Evolutionary conservation across 1,139 yeast species (phyloP), one percentile per base, ranked within the genome.

Genomic region (Yamadazyma triangularis): DNA sequence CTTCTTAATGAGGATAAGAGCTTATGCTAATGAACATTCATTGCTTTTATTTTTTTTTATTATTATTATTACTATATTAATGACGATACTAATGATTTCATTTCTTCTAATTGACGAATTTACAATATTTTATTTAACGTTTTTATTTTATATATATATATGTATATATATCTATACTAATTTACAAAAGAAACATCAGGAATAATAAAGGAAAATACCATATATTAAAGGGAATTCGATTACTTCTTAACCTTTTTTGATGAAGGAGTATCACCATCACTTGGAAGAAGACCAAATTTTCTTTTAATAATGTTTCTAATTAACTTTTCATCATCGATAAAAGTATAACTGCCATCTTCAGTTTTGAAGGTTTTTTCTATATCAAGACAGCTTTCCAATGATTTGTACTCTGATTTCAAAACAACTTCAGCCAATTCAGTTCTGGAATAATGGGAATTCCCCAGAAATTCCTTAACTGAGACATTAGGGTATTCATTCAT

Each of bases 291-390:
- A 18, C 53, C 60, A 8, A 51, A 32, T 38, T 73, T 72, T 44
- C 78, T 66, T 47, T 79, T 80, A 33, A 72, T 41, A 13, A 80
- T 67, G 43, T 77, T 79, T 34, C 73, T 63, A 28, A 77, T 51
- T 29, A 80, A 53, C 48, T 78, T 79, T 1, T 61, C 72, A 52
- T 80, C 88, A 8, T 69, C 73, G 24, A 81, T 70, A 21, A 71
- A 42, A 29, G 52, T 57, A 38, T 59, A 70, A 3, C 40, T 38
- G 2, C 31, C 45, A 22, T 50, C 50, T 1, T 48, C 50, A 4
- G 51, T 45, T 2, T 42, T 46, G 21, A 59, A 56, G 1, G 69
- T 54, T 19, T 58, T 46, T 8, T 58, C 58, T 5, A 56, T 34
- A 31, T 58, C 54, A 15, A 56, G 42, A 34, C 81, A 71, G 25